Evolutionary conservation across 2,329 filamentous ascomycete genomes (phyloP).

Genomic region (Setomelanomma holmii): DNA sequence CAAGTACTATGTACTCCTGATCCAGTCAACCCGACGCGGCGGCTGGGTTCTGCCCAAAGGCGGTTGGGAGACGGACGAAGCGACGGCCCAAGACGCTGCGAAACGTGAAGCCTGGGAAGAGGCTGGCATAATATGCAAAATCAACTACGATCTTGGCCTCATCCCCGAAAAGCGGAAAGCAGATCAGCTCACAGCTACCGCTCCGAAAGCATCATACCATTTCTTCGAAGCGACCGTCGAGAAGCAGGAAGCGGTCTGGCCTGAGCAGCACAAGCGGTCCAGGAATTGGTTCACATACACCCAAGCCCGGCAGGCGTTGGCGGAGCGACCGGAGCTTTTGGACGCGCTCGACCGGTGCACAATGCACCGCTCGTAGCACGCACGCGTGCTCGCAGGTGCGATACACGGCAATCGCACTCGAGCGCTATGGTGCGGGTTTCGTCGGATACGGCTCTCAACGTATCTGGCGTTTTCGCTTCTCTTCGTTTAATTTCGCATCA

Average conservation of each 20-base stretch:
- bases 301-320: conserved; percentile 79
- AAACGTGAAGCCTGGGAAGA: conserved; percentile 97
- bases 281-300: conserved; percentile 88
- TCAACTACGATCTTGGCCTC: conserved; percentile 84
- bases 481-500: conserved; percentile 38
- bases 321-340: conserved; percentile 81
- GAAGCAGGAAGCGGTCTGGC: conserved; percentile 86
- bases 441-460: not conserved
- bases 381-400: conserved; percentile 16
- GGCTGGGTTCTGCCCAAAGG: conserved; percentile 98
- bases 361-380: conserved; percentile 47
- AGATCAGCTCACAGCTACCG: conserved; percentile 59
- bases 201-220: conserved; percentile 79
- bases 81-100: conserved; percentile 81
- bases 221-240: conserved; percentile 91
- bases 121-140: conserved; percentile 85
- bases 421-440: not conserved
- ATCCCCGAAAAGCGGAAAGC: conserved; percentile 79
- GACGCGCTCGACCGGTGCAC: conserved; percentile 86
- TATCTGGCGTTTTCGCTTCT: conserved; percentile 12
- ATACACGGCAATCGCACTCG: conserved; percentile 10
- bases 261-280: conserved; percentile 89
- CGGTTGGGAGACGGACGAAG: conserved; percentile 95
- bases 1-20: conserved; percentile 87
- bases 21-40: conserved; percentile 88